phyloP scores from a whole-genome alignment of 805 yeast genomes.

The Candida jianshihensis region DNA sequence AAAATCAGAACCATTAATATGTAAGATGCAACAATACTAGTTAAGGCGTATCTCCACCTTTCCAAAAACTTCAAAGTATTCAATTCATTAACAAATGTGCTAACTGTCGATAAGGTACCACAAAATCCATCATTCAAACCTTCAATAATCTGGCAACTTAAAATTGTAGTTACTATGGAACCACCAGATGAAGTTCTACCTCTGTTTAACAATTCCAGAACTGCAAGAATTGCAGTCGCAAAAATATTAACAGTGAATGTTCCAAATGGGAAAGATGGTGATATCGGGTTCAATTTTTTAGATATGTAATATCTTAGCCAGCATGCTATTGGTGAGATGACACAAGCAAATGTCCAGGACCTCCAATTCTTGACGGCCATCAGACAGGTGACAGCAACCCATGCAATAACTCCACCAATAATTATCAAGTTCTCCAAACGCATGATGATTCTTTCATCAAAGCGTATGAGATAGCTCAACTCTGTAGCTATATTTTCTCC shows the following conservation, averaged over 20 bases:
- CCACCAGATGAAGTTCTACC: slow-evolving; percentile 29
- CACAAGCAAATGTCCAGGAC: slow-evolving; percentile 58
- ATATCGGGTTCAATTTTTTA: slow-evolving; percentile 36
- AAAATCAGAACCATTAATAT: slow-evolving; percentile 45
- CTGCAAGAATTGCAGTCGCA: slow-evolving; percentile 39
- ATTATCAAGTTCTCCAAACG: slow-evolving; percentile 10
- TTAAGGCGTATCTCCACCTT: slow-evolving; percentile 44
- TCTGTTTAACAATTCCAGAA: slow-evolving; percentile 35
- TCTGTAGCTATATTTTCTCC: slow-evolving; percentile 51
- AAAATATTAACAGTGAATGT: slow-evolving; percentile 43
- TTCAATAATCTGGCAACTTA: slow-evolving; percentile 43
- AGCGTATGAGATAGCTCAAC: slow-evolving; percentile 38
- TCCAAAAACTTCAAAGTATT: slow-evolving; percentile 27
- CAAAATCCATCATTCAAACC: slow-evolving; percentile 63
- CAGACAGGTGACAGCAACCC: slow-evolving; percentile 20
- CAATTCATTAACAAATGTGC: slow-evolving; percentile 72
- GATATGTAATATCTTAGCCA: slow-evolving; percentile 49
- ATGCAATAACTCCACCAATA: slow-evolving; percentile 9
- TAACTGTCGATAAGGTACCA: slow-evolving; percentile 67
- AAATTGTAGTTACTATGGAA: slow-evolving; percentile 23
- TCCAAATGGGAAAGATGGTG: slow-evolving; percentile 46
- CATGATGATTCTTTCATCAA: slow-evolving; percentile 13
- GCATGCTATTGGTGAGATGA: slow-evolving; percentile 72
- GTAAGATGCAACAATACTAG: slow-evolving; percentile 43
- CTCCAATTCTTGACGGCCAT: slow-evolving; percentile 39